A percentile compares a stretch with the other conserved stretches of the same genome.
Evolutionary conservation across 805 yeast genomes (phyloP).

Genomic region (Zygosaccharomyces rouxii): DNA sequence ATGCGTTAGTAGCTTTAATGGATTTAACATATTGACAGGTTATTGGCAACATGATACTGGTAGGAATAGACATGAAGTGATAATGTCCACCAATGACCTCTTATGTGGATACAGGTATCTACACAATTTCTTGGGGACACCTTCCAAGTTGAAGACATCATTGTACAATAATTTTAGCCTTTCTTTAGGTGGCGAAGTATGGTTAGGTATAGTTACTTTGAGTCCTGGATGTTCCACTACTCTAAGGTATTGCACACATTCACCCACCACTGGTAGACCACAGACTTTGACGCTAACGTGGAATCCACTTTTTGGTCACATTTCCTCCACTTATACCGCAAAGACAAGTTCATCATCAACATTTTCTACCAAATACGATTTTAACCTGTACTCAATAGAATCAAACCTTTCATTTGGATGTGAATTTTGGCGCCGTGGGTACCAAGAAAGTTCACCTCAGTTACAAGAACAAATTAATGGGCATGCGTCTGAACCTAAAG

Average conservation of each 20-base stretch:
- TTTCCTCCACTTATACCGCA: slow-evolving; percentile 83
- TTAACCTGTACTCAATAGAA: slow-evolving; percentile 85
- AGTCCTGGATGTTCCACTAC: slow-evolving; percentile 90
- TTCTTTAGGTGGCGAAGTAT: slow-evolving; percentile 78
- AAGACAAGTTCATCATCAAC: slow-evolving; percentile 72
- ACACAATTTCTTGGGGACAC: slow-evolving; percentile 51
- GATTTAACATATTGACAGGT: slow-evolving; percentile 57
- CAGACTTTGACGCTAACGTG: slow-evolving; percentile 78
- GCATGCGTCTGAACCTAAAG: neutral
- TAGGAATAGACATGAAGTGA: slow-evolving; percentile 61
- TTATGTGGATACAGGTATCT: slow-evolving; percentile 76
- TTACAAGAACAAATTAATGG: slow-evolving; percentile 10
- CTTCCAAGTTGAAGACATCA: slow-evolving; percentile 38
- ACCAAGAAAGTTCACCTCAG: neutral
- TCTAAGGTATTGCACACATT: slow-evolving; percentile 75
- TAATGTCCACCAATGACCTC: slow-evolving; percentile 80
- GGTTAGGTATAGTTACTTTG: slow-evolving; percentile 80
- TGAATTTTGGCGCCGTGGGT: slow-evolving; percentile 63
- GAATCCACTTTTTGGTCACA: slow-evolving; percentile 86
- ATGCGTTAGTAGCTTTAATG: slow-evolving; percentile 65
- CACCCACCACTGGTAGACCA: slow-evolving; percentile 85
- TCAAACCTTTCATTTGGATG: slow-evolving; percentile 83
- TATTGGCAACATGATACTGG: slow-evolving; percentile 66
- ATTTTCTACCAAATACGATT: slow-evolving; percentile 79
- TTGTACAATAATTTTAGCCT: slow-evolving; percentile 58